phyloP scores from a whole-genome alignment of 306 rosid genomes.

The Hippophae tibetana region DNA sequence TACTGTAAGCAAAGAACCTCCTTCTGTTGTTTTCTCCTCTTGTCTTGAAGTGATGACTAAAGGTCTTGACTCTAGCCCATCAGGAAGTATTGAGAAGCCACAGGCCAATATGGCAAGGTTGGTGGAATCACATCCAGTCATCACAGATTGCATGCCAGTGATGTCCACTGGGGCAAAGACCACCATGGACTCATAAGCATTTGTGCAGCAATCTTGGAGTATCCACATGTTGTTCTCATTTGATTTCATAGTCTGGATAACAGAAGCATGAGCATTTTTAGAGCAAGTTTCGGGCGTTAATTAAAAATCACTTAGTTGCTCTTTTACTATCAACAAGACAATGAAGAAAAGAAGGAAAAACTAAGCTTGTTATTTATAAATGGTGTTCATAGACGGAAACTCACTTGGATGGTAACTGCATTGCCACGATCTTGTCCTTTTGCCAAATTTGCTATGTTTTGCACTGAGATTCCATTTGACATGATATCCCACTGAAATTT shows the following conservation, averaged over 20 bases:
- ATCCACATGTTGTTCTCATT: conserved; percentile 80
- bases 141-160: conserved; percentile 72
- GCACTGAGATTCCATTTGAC: conserved; percentile 63
- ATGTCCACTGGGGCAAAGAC: conserved; percentile 79
- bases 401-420: conserved; percentile 78
- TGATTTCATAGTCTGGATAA: conserved; percentile 50
- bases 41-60: conserved; percentile 60
- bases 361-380: background rate
- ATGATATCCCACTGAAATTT: conserved; percentile 76
- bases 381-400: background rate
- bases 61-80: conserved; percentile 75
- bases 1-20: conserved; percentile 75
- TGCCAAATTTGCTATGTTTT: conserved; percentile 68
- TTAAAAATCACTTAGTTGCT: background rate
- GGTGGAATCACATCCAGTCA: conserved; percentile 90
- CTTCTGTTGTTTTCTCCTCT: conserved; percentile 63
- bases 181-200: conserved; percentile 75
- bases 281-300: conserved; percentile 1
- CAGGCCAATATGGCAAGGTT: conserved; percentile 73
- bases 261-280: conserved; percentile 10
- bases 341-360: too few relatives aligned
- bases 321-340: background rate
- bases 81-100: conserved; percentile 84
- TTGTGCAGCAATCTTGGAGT: conserved; percentile 88
- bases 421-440: conserved; percentile 98